Evolutionary conservation across 139 green algal genomes (phyloP).

Genomic region (Chlamydomonas eustigma): DNA sequence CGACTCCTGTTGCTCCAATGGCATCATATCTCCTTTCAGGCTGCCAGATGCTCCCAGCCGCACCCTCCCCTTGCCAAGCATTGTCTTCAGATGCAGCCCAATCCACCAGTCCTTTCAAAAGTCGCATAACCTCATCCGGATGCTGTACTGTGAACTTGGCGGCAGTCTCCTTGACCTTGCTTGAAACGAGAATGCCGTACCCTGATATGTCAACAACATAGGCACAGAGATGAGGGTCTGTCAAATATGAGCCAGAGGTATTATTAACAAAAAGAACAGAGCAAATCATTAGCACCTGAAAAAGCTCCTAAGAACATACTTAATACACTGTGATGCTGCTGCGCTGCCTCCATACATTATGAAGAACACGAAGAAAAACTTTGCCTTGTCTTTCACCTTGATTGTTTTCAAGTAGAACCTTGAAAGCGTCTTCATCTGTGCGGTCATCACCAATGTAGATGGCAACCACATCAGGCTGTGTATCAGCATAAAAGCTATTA

Average conservation of each 20-base stretch:
- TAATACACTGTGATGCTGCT: too few relatives aligned
- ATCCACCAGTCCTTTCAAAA: conserved; percentile 41
- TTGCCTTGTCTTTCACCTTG: too few relatives aligned
- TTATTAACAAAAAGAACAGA: too few relatives aligned
- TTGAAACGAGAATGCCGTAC: conserved; percentile 80
- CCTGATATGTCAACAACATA: too few relatives aligned
- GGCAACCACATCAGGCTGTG: conserved; percentile 61
- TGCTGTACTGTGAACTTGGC: conserved; percentile 70
- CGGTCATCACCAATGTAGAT: conserved; percentile 97
- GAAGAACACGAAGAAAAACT: too few relatives aligned
- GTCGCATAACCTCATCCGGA: conserved; percentile 58
- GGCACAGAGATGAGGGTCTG: too few relatives aligned
- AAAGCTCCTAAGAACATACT: too few relatives aligned
- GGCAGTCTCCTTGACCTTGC: conserved; percentile 69
- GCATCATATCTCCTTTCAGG: background rate
- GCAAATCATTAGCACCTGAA: too few relatives aligned
- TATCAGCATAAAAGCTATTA: too few relatives aligned
- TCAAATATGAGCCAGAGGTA: too few relatives aligned
- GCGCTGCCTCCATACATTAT: too few relatives aligned
- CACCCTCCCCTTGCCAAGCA: conserved; percentile 28
- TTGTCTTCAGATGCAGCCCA: conserved; percentile 31
- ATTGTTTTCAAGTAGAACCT: conserved; percentile 36
- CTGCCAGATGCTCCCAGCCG: background rate
- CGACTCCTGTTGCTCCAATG: background rate
- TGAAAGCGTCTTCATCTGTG: conserved; percentile 98